A percentile compares a stretch with the other conserved stretches of the same genome.
Conservation (phyloP, 495 filamentous ascomycete species). For the Platismatia glauca region DNA sequence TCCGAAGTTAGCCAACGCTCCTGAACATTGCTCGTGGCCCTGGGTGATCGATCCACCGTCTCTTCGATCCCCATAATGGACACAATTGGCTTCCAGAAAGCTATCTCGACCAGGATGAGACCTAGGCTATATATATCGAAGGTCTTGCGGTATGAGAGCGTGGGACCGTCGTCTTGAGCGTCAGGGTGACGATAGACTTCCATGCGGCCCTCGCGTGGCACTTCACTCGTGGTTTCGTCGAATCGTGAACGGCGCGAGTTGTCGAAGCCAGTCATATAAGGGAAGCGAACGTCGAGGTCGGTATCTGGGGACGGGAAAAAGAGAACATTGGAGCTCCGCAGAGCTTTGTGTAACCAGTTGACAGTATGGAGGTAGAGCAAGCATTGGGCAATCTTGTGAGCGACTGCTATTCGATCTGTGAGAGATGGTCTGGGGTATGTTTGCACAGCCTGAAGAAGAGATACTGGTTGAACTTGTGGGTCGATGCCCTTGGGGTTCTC, state of each 20-base stretch:
- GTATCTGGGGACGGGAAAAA: conserved; percentile 30
- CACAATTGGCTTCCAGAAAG: conserved; percentile 26
- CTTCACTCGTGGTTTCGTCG: not conserved
- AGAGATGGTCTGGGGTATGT: conserved; percentile 8
- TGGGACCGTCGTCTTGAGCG: not conserved
- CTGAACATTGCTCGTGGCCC: conserved; percentile 1
- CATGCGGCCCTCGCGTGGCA: not conserved
- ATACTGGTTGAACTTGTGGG: not conserved
- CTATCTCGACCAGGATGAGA: conserved; percentile 22
- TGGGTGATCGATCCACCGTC: not conserved
- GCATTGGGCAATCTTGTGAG: conserved; percentile 3
- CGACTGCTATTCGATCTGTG: conserved; percentile 4
- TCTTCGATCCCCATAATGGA: conserved; percentile 14
- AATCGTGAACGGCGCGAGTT: not conserved
- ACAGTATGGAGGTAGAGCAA: conserved; percentile 37
- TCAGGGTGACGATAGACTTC: not conserved
- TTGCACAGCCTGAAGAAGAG: not conserved
- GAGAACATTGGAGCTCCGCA: conserved; percentile 42
- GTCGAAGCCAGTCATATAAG: not conserved
- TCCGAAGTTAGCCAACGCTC: not conserved
- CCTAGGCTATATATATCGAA: conserved; percentile 28
- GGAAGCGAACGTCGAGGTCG: not conserved
- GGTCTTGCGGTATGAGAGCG: conserved; percentile 7
- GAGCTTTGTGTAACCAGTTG: conserved; percentile 49
- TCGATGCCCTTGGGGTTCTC: conserved; percentile 21